Evolutionary conservation across 179 eudicot species (phyloP).

Genomic region (Sideroxylon spinosum): DNA sequence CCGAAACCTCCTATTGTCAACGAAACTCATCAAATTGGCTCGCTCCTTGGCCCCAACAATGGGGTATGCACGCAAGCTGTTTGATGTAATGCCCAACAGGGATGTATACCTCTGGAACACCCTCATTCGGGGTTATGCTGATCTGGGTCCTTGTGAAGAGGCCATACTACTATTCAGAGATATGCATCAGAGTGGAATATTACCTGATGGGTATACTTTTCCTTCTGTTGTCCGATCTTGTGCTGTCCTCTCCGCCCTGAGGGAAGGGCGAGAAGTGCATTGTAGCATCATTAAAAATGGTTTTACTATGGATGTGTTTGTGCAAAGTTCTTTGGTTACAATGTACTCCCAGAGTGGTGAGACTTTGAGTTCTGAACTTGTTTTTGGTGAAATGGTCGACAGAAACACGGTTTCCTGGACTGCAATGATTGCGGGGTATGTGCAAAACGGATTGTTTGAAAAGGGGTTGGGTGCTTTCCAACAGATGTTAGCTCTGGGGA

Average conservation of each 20-base stretch:
- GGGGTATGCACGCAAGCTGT: constrained; percentile 32
- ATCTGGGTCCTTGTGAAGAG: constrained; percentile 21
- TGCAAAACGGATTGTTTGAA: constrained; percentile 20
- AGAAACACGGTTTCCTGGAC: constrained; percentile 26
- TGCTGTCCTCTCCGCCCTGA: constrained; percentile 13
- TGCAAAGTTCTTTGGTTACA: constrained; percentile 16
- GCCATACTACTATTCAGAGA: constrained; percentile 5
- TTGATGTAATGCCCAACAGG: constrained; percentile 23
- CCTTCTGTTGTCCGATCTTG: constrained; percentile 15
- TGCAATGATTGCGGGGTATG: constrained; percentile 29
- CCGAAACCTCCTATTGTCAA: constrained; percentile 18
- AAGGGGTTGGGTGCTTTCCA: constrained; percentile 19
- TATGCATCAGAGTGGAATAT: constrained; percentile 15
- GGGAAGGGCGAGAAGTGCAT: constrained; percentile 18
- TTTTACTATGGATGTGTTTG: constrained; percentile 16
- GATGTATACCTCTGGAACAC: constrained; percentile 27
- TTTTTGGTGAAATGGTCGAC: constrained; percentile 13
- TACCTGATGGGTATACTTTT: constrained; percentile 16
- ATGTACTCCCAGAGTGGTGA: constrained; percentile 18
- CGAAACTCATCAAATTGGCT: constrained; percentile 24
- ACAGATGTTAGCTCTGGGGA: constrained; percentile 25
- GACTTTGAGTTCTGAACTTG: constrained; percentile 1
- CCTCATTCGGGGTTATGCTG: constrained; percentile 14
- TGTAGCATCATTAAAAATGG: constrained; percentile 14
- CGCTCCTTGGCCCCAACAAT: constrained; percentile 16